phyloP scores from a whole-genome alignment of 805 yeast species.

The Saccharomycopsis fodiens region DNA sequence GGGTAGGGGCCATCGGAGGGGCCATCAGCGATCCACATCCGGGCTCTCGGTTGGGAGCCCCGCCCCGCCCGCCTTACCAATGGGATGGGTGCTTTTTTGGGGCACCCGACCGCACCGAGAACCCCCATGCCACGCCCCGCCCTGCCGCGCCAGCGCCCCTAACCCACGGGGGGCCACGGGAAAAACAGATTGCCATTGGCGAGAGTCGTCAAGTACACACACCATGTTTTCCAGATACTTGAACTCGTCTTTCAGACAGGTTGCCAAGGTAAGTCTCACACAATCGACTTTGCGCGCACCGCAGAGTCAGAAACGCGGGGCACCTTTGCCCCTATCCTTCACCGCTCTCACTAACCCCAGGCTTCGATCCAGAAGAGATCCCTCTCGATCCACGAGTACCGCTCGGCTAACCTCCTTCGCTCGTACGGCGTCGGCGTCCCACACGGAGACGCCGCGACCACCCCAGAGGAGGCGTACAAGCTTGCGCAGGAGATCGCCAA shows the following conservation, averaged over 20 bases:
- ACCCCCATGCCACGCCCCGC: too few species aligned
- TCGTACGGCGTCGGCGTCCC: conserved; percentile 88
- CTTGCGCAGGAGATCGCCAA: conserved; percentile 61
- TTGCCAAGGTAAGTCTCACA: conserved; percentile 3
- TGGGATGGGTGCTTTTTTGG: too few species aligned
- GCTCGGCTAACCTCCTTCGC: conserved; percentile 83
- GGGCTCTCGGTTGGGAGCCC: too few species aligned
- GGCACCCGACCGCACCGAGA: too few species aligned
- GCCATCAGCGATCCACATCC: too few species aligned
- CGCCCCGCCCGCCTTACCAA: too few species aligned
- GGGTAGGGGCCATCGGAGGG: not conserved
- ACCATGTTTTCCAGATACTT: conserved; percentile 7
- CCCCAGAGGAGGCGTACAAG: conserved; percentile 80
- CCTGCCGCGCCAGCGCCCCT: too few species aligned
- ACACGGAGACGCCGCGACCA: conserved; percentile 81
- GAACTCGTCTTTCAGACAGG: not conserved
- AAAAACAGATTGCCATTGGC: too few species aligned
- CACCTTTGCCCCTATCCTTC: not conserved
- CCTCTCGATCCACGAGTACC: conserved; percentile 90
- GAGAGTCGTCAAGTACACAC: not conserved
- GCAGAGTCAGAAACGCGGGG: not conserved
- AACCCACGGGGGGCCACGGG: too few species aligned
- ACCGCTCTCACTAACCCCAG: not conserved
- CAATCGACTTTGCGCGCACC: not conserved
- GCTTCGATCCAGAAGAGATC: conserved; percentile 46